These are phyloP conservation scores for Neospermospora avenae DNA, from an alignment of 2,329 filamentous ascomycete genomes.

Conservation along the genomic window DNA sequence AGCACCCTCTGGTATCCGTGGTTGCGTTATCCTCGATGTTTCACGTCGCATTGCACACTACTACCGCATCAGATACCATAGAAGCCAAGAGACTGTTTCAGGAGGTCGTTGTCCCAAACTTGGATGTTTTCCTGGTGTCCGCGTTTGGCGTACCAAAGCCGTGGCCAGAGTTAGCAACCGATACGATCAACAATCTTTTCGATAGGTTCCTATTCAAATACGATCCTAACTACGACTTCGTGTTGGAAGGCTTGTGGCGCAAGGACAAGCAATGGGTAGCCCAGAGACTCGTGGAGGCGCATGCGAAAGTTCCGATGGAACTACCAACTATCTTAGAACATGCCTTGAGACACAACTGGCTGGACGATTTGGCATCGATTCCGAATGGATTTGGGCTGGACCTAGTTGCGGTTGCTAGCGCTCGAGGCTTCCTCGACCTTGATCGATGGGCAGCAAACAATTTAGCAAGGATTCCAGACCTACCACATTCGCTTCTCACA, in stretches of 20 bases:
- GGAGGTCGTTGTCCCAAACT: conserved; percentile 66
- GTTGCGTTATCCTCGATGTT: conserved; percentile 74
- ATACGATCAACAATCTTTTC: conserved; percentile 74
- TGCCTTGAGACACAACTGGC: conserved; percentile 77
- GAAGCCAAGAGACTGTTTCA: conserved; percentile 66
- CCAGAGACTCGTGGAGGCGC: conserved; percentile 72
- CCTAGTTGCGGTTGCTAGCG: conserved; percentile 80
- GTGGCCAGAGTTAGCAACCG: conserved; percentile 71
- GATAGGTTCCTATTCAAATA: conserved; percentile 79
- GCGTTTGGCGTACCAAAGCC: conserved; percentile 74
- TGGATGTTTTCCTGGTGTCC: conserved; percentile 76
- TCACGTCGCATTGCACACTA: conserved; percentile 59
- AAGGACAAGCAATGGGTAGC: conserved; percentile 87
- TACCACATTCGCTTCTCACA: conserved; percentile 69
- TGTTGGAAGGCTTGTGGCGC: conserved; percentile 86
- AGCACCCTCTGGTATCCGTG: conserved; percentile 83
- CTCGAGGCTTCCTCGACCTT: conserved; percentile 75
- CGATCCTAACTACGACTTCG: conserved; percentile 77
- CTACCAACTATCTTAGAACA: conserved; percentile 73
- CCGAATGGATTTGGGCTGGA: conserved; percentile 81
- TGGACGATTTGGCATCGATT: conserved; percentile 65
- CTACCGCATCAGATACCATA: conserved; percentile 57
- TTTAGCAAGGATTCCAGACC: conserved; percentile 61
- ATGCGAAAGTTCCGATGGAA: conserved; percentile 65
- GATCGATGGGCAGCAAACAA: conserved; percentile 75